These are phyloP conservation scores for Podaxis mareebaensis DNA, from an alignment of 768 basidiomycete genomes.

Conservation along the genomic window DNA sequence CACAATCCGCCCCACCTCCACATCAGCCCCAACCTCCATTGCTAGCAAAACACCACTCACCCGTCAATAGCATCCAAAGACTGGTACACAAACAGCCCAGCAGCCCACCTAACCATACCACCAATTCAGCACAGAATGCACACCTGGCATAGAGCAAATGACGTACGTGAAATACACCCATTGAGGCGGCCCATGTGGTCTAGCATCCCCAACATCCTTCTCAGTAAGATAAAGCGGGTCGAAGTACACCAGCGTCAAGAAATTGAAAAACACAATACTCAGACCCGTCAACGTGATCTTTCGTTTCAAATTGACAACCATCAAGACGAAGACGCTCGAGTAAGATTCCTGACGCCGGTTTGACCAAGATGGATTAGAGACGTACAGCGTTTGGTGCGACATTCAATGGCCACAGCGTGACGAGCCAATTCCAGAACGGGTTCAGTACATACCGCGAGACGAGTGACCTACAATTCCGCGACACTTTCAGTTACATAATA, in stretches of 20 bases:
- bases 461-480: slow-evolving; percentile 42
- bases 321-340: too few species aligned
- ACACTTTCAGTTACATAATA: slow-evolving; percentile 9
- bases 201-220: slow-evolving; percentile 49
- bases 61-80: slow-evolving; percentile 88
- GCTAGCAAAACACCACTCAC: slow-evolving; percentile 39
- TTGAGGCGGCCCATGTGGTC: slow-evolving; percentile 53
- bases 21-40: not conserved
- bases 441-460: slow-evolving; percentile 75
- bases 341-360: not conserved
- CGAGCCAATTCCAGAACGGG: slow-evolving; percentile 91
- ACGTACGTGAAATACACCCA: slow-evolving; percentile 92
- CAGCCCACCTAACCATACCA: slow-evolving; percentile 64
- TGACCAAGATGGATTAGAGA: slow-evolving; percentile 11
- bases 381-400: slow-evolving; percentile 90
- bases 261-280: slow-evolving; percentile 78
- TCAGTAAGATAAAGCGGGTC: slow-evolving; percentile 78
- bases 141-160: not conserved
- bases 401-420: slow-evolving; percentile 81
- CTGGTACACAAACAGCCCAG: slow-evolving; percentile 91
- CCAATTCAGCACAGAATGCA: not conserved
- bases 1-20: not conserved
- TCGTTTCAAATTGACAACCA: not conserved
- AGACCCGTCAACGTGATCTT: slow-evolving; percentile 92
- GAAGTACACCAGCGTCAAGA: slow-evolving; percentile 78